Evolutionary conservation across 208 protist species (phyloP), one percentile per base, ranked within the genome.

Genomic region (Wallacemonas sp.): DNA sequence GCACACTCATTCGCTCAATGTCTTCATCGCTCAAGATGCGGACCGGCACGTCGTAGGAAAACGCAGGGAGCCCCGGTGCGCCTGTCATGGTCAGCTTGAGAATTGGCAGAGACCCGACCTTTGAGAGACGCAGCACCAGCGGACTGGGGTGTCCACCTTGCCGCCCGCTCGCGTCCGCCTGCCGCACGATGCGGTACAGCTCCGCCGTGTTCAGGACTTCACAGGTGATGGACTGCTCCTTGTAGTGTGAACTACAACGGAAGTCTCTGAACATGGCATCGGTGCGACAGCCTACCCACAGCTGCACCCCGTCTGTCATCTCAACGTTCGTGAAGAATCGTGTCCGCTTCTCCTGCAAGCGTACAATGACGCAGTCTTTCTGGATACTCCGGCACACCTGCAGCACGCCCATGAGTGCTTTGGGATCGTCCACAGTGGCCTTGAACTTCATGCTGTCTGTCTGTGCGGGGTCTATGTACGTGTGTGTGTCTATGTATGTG

Each of bases 391-490:
- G 79, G 48, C 77, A 90, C 24, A 85, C 72, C 46, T 91, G 78
- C 53, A 89, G 57, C 1, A 91, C 61, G 17, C 75, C 73, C 6
- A 78, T 70, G 2, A 95, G 58, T 17, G 76, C 68, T 46, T 76
- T 72, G 3, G 78, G 69, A 27, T 95, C 84, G 1, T 79, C 71
- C 38, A 95, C 48, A 10, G 66, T 81, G 0, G 89, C 86, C 34
- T 88, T 91, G 54, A 95, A 88, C 44, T 85, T 85, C 89, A 95
- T 95, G n/a, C n/a, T n/a, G n/a, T n/a, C n/a, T n/a, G n/a, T n/a
- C n/a, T n/a, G n/a, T n/a, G n/a, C n/a, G n/a, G n/a, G n/a, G n/a
- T n/a, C n/a, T n/a, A n/a, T n/a, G n/a, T n/a, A n/a, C n/a, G n/a
- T n/a, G n/a, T n/a, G n/a, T n/a, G n/a, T n/a, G n/a, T n/a, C n/a